A percentile compares a stretch with the other conserved stretches of the same genome.
These are phyloP conservation scores for Batrachochytrium dendrobatidis DNA, from an alignment of 371 early-diverging fungal genomes.

Conservation along the genomic window DNA sequence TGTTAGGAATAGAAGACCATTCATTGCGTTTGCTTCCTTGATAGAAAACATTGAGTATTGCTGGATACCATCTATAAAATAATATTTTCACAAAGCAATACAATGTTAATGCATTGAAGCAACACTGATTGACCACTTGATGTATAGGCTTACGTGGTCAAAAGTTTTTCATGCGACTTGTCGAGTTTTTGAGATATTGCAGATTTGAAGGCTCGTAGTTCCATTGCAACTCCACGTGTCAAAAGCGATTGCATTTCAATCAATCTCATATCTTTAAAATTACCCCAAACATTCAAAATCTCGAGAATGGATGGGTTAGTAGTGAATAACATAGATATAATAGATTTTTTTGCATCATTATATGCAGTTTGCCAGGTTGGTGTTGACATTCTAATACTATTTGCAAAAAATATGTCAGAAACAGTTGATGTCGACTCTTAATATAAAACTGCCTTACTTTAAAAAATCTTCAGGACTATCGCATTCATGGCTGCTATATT, in stretches of 20 bases:
- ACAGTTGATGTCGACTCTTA: not conserved
- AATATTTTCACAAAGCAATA: not conserved
- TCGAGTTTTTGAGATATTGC: slow-evolving; percentile 35
- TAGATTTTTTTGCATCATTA: slow-evolving; percentile 17
- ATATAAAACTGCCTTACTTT: slow-evolving; percentile 14
- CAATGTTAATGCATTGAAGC: not conserved
- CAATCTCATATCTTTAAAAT: slow-evolving; percentile 29
- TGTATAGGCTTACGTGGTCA: slow-evolving; percentile 35
- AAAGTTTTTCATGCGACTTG: slow-evolving; percentile 41
- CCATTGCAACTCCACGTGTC: slow-evolving; percentile 32
- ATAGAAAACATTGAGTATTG: slow-evolving; percentile 46
- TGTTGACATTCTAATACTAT: slow-evolving; percentile 34
- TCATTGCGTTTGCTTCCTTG: slow-evolving; percentile 41
- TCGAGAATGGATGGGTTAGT: slow-evolving; percentile 37
- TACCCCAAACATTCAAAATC: slow-evolving; percentile 34
- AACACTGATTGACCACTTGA: not conserved
- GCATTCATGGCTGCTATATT: slow-evolving; percentile 13
- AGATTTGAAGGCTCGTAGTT: slow-evolving; percentile 36
- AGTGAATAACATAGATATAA: slow-evolving; percentile 24
- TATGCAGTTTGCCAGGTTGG: slow-evolving; percentile 37
- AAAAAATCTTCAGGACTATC: slow-evolving; percentile 29
- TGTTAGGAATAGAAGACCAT: slow-evolving; percentile 41
- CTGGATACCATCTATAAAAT: slow-evolving; percentile 41
- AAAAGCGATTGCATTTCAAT: slow-evolving; percentile 39
- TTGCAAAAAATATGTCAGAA: not conserved